Conservation (phyloP, 108 stramenopile genomes). For the Cyclostephanos invisitatus region DNA sequence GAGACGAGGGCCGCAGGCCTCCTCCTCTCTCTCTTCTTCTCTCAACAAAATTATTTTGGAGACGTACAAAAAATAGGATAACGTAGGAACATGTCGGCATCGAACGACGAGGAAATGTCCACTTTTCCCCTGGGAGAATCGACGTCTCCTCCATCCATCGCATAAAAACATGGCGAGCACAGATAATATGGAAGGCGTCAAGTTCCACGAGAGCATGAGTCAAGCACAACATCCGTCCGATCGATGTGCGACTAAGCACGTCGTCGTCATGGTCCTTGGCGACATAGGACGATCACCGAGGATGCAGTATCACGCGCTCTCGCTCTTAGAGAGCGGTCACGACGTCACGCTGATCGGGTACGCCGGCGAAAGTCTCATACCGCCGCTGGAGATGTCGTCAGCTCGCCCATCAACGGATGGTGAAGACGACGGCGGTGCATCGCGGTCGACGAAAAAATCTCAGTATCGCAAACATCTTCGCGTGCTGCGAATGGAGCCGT, state of each 20-base stretch:
- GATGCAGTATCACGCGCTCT: constrained; percentile 98
- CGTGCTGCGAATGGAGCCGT: constrained; percentile 61
- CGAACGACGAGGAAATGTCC: no score
- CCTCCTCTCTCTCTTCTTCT: no score
- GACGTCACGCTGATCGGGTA: constrained; percentile 78
- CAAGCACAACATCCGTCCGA: no score
- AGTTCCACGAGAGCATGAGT: no score
- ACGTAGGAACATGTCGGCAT: no score
- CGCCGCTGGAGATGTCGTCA: constrained; percentile 24
- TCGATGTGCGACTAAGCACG: constrained; percentile 37
- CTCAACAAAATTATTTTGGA: no score
- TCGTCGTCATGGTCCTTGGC: constrained; percentile 78
- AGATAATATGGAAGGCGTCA: no score
- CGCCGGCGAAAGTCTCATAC: constrained; percentile 63
- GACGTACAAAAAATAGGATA: no score
- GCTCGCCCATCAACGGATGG: not conserved
- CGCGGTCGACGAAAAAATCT: not conserved
- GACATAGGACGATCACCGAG: constrained; percentile 95
- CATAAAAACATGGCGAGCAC: no score
- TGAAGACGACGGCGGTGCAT: not conserved
- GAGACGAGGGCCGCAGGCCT: no score
- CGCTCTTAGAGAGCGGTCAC: constrained; percentile 74
- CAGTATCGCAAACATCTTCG: constrained; percentile 42
- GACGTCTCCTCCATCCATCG: no score
- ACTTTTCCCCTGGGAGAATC: no score